Conservation (phyloP, 176 grass and related monocot species). For the Aegilops longissima region DNA sequence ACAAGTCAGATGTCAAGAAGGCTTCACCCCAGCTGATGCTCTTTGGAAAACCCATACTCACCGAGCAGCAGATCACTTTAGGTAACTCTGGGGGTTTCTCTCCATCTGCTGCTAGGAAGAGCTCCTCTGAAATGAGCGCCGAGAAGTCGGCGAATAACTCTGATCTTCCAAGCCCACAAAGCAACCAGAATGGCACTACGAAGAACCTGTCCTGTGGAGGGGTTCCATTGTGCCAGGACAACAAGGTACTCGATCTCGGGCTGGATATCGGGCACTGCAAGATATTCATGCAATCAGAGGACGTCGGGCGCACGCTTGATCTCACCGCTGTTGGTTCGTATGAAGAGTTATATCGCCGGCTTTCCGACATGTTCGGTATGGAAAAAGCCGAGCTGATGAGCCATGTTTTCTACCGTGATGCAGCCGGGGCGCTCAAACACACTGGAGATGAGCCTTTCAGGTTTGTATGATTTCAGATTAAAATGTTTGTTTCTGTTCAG, state of each 20-base stretch:
- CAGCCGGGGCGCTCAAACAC: conserved; percentile 71
- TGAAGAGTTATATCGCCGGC: conserved; percentile 68
- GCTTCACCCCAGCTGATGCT: conserved; percentile 63
- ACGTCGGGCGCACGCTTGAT: conserved; percentile 87
- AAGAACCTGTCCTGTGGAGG: conserved; percentile 35
- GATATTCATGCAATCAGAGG: conserved; percentile 94
- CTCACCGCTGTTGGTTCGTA: conserved; percentile 76
- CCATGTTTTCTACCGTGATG: conserved; percentile 80
- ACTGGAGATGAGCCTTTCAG: conserved; percentile 95
- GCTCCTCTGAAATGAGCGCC: conserved; percentile 40
- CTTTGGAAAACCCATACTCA: conserved; percentile 84
- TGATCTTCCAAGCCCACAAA: conserved; percentile 41
- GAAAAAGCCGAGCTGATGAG: conserved; percentile 77
- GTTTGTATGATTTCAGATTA: conserved; percentile 35
- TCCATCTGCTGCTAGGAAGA: conserved; percentile 24
- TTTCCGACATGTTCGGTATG: conserved; percentile 86
- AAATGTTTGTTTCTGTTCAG: conserved; percentile 4
- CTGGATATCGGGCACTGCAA: conserved; percentile 83
- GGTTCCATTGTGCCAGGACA: conserved; percentile 32
- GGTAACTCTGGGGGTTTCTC: conserved; percentile 37
- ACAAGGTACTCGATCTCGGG: conserved; percentile 44
- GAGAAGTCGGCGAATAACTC: conserved; percentile 44
- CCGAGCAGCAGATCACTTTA: conserved; percentile 82
- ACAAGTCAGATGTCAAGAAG: conserved; percentile 59
- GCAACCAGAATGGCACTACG: conserved; percentile 32